phyloP scores from a whole-genome alignment of 768 basidiomycete species.

The Hemileccinum rubropunctum region DNA sequence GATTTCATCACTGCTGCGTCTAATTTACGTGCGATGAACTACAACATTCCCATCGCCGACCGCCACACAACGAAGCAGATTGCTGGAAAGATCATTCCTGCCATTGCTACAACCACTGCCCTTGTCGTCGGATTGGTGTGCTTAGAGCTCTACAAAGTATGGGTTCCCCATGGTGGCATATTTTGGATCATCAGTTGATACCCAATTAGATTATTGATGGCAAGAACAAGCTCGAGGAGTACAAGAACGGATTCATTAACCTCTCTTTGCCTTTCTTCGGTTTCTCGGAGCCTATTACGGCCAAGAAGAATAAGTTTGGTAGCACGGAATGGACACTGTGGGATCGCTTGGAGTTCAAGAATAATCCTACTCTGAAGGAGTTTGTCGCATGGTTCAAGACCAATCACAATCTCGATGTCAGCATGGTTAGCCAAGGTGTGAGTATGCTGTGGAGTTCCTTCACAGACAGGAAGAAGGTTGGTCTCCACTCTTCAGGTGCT shows the following conservation, averaged over 20 bases:
- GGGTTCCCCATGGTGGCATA: not conserved
- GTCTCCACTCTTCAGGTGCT: not conserved
- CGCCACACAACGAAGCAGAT: slow-evolving; percentile 95
- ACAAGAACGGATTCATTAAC: slow-evolving; percentile 99
- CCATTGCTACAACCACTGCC: slow-evolving; percentile 97
- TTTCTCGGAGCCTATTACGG: slow-evolving; percentile 95
- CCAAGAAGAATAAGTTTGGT: slow-evolving; percentile 85
- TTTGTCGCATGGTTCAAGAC: slow-evolving; percentile 82
- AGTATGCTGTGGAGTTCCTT: slow-evolving; percentile 98
- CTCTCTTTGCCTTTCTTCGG: slow-evolving; percentile 98
- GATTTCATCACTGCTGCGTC: slow-evolving; percentile 98
- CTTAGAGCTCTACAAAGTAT: slow-evolving; percentile 93
- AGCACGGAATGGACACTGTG: slow-evolving; percentile 93
- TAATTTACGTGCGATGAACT: slow-evolving; percentile 94
- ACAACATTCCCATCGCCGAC: slow-evolving; percentile 83
- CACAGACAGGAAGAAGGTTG: slow-evolving; percentile 88
- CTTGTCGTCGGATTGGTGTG: slow-evolving; percentile 95
- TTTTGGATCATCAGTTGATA: slow-evolving; percentile 2
- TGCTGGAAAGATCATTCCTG: slow-evolving; percentile 98
- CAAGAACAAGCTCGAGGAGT: slow-evolving; percentile 89
- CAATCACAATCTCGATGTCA: slow-evolving; percentile 81
- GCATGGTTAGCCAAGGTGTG: slow-evolving; percentile 96
- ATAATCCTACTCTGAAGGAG: slow-evolving; percentile 84
- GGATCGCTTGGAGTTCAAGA: slow-evolving; percentile 93
- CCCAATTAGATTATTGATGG: slow-evolving; percentile 81